Base-by-base conservation (phyloP, 1,284 basidiomycete genomes). In the Trametes sp. region DNA sequence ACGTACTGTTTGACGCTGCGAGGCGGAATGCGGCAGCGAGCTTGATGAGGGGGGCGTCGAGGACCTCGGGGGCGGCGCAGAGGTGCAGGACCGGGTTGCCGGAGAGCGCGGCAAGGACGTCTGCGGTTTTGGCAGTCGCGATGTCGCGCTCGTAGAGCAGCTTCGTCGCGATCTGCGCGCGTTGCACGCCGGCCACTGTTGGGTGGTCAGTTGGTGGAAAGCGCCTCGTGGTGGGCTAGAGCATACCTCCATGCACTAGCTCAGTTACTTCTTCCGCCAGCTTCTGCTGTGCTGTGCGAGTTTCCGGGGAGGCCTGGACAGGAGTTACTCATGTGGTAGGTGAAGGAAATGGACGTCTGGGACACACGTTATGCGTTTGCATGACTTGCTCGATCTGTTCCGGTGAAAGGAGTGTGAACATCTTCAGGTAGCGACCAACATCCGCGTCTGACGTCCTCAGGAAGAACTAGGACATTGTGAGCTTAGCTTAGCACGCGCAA, bases 181-280 rank as follows among this genome's bases (percentile, higher is more conserved):
- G 83, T 26, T 70, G 66, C 28, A 82, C 78, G 41, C 82, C 82
- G 3, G 73, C 64, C 19, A 66, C 81, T 82, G 75, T 54, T 24
- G 33, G 7, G 26, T 31, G 57, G 7, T 60, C 31, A 21, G 36
- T n/a, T 1, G 13, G 7, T 29, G 48, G 16, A 24, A 46, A 23
- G 21, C n/a, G 31, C 21, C 10, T 23, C 10, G 9, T 35, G 11
- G 46, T n/a, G 29, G 28, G 24, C 5, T 3, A 16, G 7, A 26
- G 78, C 84, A 55, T 73, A 95, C 94, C 74, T 54, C 88, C 87
- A 72, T 98, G 96, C 5, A 97, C 88, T 60, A 98, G 84, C 66
- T 92, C 86, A 0, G 95, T 98, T 7, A 98, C 89, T 77, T 98
- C 95, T 9, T 85, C 81, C 7, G 97, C 97, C 2, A 98, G 82